phyloP scores from a whole-genome alignment of 495 filamentous ascomycete species.

The Xylaria scruposa region DNA sequence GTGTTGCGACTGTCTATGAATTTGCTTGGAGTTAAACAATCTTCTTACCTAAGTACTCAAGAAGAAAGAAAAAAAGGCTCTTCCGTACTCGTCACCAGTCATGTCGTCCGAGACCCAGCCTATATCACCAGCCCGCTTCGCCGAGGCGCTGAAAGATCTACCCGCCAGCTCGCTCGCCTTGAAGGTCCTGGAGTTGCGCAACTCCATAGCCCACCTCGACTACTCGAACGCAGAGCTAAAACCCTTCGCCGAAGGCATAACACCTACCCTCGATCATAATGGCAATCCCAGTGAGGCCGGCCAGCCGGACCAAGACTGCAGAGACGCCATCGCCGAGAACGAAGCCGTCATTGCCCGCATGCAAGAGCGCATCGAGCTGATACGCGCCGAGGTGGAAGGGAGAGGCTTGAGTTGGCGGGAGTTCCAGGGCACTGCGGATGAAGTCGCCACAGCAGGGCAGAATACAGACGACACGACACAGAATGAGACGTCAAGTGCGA shows the following conservation, averaged over 20 bases:
- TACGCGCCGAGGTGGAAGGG: slow-evolving; percentile 75
- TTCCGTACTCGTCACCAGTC: not conserved
- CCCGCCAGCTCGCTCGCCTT: slow-evolving; percentile 73
- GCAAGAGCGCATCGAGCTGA: slow-evolving; percentile 69
- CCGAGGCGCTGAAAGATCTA: slow-evolving; percentile 74
- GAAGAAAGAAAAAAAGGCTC: not conserved
- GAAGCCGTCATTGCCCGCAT: slow-evolving; percentile 74
- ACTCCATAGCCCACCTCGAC: slow-evolving; percentile 80
- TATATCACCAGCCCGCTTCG: slow-evolving; percentile 69
- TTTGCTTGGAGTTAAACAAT: not conserved
- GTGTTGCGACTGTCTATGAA: slow-evolving; percentile 6
- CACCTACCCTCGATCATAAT: slow-evolving; percentile 32
- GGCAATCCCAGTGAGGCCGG: slow-evolving; percentile 9
- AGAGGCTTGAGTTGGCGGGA: slow-evolving; percentile 76
- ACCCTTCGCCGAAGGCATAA: slow-evolving; percentile 59
- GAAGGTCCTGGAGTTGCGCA: slow-evolving; percentile 83
- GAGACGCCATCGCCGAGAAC: slow-evolving; percentile 78
- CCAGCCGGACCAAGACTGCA: slow-evolving; percentile 68
- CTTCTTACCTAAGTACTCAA: slow-evolving; percentile 8
- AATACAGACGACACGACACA: slow-evolving; percentile 43
- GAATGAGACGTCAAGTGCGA: slow-evolving; percentile 29
- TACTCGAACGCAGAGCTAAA: slow-evolving; percentile 77
- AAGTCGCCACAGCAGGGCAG: slow-evolving; percentile 30
- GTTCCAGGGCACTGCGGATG: slow-evolving; percentile 44
- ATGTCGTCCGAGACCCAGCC: slow-evolving; percentile 60